These are phyloP conservation scores for Boehmeria nivea DNA, from an alignment of 306 rosid genomes.

Conservation along the genomic window DNA sequence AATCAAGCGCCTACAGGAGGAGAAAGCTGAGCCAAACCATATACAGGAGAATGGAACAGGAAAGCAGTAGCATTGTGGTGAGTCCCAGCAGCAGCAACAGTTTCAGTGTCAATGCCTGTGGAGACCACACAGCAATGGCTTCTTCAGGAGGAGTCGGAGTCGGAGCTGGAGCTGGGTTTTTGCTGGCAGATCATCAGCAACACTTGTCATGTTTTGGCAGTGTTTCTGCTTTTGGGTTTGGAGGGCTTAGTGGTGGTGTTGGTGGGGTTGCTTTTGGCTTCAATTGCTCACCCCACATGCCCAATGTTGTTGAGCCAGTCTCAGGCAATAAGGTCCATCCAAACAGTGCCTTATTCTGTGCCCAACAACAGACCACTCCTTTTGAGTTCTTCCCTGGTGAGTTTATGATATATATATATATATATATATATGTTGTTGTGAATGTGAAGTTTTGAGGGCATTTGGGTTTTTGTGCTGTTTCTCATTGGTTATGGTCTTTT, in stretches of 20 bases:
- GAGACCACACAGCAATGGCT: too few species aligned
- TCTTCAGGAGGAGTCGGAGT: too few species aligned
- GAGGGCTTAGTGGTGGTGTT: slow-evolving; percentile 25
- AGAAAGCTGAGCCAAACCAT: slow-evolving; percentile 69
- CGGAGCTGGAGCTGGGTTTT: slow-evolving; percentile 27
- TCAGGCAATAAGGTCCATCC: slow-evolving; percentile 30
- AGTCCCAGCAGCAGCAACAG: slow-evolving; percentile 30
- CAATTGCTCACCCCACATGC: slow-evolving; percentile 32
- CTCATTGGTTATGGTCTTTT: too few species aligned
- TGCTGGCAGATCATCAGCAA: slow-evolving; percentile 1
- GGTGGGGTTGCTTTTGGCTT: slow-evolving; percentile 39
- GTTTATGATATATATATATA: too few species aligned
- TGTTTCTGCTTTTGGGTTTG: slow-evolving; percentile 23
- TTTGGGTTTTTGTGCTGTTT: slow-evolving; percentile 3
- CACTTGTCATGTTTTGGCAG: slow-evolving; percentile 16
- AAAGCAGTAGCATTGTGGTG: slow-evolving; percentile 9
- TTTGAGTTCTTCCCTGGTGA: slow-evolving; percentile 55
- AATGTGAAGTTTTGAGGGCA: neutral
- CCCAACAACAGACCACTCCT: slow-evolving; percentile 39
- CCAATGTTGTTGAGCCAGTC: slow-evolving; percentile 33
- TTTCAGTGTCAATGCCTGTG: too few species aligned
- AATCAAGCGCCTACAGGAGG: slow-evolving; percentile 79
- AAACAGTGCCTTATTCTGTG: slow-evolving; percentile 20
- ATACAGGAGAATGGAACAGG: slow-evolving; percentile 45
- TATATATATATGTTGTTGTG: too few species aligned